These are phyloP conservation scores for Gynandropsis gynandra DNA, from an alignment of 345 rosid species.

Conservation along the genomic window DNA sequence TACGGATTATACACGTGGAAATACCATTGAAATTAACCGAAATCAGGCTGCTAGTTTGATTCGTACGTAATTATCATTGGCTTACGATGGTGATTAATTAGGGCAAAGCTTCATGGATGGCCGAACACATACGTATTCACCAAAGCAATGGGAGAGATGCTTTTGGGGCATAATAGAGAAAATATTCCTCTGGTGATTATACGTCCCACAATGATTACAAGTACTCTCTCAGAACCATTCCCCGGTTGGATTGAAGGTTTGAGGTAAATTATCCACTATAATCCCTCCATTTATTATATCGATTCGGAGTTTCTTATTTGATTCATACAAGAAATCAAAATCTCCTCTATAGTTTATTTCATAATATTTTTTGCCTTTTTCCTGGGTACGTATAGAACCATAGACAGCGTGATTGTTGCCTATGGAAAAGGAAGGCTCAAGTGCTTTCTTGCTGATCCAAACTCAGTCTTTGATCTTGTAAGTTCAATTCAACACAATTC, in stretches of 20 bases:
- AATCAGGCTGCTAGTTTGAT: too few relatives aligned
- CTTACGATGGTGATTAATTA: conserved; percentile 12
- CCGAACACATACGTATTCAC: conserved; percentile 81
- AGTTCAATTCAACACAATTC: conserved; percentile 17
- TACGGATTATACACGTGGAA: too few relatives aligned
- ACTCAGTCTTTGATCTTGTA: conserved; percentile 43
- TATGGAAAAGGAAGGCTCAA: conserved; percentile 48
- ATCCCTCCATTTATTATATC: not conserved
- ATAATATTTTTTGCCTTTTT: not conserved
- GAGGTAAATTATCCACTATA: conserved; percentile 32
- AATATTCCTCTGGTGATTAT: conserved; percentile 47
- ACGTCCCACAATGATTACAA: conserved; percentile 63
- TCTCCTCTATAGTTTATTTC: not conserved
- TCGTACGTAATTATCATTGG: not conserved
- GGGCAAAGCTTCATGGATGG: conserved; percentile 76
- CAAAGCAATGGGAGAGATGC: conserved; percentile 84
- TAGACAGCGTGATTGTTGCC: conserved; percentile 41
- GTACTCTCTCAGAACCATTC: conserved; percentile 69
- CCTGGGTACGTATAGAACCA: conserved; percentile 36
- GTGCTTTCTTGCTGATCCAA: conserved; percentile 34
- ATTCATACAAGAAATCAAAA: too few relatives aligned
- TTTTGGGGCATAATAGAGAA: conserved; percentile 42
- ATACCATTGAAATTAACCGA: too few relatives aligned
- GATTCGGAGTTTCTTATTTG: not conserved
- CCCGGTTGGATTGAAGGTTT: conserved; percentile 86